Percentiles rank a stretch among this genome's conserved stretches.
phyloP scores from a whole-genome alignment of 352 stramenopile species.

The Halophytophthora polymorphica region DNA sequence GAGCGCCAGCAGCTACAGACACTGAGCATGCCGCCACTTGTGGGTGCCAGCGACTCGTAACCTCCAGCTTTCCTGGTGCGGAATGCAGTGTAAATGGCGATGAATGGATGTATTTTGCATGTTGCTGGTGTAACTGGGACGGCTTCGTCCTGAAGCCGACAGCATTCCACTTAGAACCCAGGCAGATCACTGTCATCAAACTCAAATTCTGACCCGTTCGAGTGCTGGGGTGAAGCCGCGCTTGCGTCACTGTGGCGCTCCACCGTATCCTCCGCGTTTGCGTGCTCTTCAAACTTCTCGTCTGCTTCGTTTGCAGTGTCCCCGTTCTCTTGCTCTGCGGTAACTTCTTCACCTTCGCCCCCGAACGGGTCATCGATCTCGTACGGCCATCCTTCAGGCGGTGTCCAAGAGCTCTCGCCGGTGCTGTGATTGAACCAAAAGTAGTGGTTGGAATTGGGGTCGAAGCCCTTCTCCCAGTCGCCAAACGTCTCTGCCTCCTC shows the following conservation, averaged over 20 bases:
- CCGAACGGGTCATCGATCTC: constrained; percentile 67
- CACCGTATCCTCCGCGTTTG: constrained; percentile 10
- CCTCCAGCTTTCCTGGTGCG: neutral
- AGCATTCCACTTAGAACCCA: constrained; percentile 31
- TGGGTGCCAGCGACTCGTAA: constrained; percentile 13
- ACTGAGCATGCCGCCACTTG: constrained; percentile 30
- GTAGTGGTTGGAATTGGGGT: constrained; percentile 78
- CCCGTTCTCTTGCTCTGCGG: constrained; percentile 11
- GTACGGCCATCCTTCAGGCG: constrained; percentile 73
- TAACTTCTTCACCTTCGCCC: constrained; percentile 21
- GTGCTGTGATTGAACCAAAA: constrained; percentile 89
- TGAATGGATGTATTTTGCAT: constrained; percentile 11
- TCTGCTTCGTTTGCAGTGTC: constrained; percentile 8
- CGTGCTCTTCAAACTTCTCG: constrained; percentile 2
- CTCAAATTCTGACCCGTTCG: constrained; percentile 41
- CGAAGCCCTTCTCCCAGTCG: constrained; percentile 86
- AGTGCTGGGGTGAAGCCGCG: constrained; percentile 17
- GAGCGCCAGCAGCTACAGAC: constrained; percentile 37
- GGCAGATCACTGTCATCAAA: constrained; percentile 67
- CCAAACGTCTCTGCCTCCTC: constrained; percentile 76
- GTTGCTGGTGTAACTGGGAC: neutral
- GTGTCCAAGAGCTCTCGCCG: constrained; percentile 75
- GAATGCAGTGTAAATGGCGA: neutral
- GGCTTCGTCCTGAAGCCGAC: too few species aligned
- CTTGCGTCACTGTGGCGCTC: constrained; percentile 1